Conservation (phyloP, 768 basidiomycete genomes). For the Mycena galopus region DNA sequence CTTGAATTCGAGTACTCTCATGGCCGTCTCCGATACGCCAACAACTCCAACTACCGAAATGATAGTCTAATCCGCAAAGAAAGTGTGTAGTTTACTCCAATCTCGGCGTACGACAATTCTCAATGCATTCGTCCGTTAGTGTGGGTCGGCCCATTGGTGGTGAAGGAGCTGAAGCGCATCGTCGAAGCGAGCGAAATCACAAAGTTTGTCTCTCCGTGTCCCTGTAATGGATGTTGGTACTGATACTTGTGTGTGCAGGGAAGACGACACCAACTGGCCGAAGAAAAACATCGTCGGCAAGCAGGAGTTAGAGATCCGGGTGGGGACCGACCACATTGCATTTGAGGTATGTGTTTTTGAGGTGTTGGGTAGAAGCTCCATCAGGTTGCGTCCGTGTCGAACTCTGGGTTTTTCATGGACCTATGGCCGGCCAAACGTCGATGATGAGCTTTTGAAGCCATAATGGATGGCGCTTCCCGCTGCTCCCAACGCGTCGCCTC, state of each 20-base stretch:
- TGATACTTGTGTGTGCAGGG: constrained; percentile 62
- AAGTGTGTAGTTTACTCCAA: constrained; percentile 68
- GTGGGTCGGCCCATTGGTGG: constrained; percentile 93
- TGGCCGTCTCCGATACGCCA: constrained; percentile 96
- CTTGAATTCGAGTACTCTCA: constrained; percentile 98
- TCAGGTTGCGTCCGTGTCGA: not conserved
- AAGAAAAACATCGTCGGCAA: constrained; percentile 99
- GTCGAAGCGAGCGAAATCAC: constrained; percentile 94
- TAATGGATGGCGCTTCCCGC: no score
- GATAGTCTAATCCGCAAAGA: constrained; percentile 99
- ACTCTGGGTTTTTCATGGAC: not conserved
- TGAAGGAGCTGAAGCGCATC: constrained; percentile 95
- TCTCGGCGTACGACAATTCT: not conserved
- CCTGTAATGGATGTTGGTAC: not conserved
- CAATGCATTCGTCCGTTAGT: constrained; percentile 61
- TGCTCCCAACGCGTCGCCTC: no score
- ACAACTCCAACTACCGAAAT: constrained; percentile 99
- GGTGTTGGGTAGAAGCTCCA: not conserved
- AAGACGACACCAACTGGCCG: constrained; percentile 98
- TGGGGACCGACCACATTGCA: constrained; percentile 95
- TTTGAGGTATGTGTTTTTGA: constrained; percentile 79
- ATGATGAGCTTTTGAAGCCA: no score
- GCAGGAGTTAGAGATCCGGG: constrained; percentile 95
- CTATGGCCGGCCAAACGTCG: no score
- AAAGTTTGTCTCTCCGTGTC: constrained; percentile 68